phyloP scores from a whole-genome alignment of 139 green algal genomes.

The Micractinium conductrix region DNA sequence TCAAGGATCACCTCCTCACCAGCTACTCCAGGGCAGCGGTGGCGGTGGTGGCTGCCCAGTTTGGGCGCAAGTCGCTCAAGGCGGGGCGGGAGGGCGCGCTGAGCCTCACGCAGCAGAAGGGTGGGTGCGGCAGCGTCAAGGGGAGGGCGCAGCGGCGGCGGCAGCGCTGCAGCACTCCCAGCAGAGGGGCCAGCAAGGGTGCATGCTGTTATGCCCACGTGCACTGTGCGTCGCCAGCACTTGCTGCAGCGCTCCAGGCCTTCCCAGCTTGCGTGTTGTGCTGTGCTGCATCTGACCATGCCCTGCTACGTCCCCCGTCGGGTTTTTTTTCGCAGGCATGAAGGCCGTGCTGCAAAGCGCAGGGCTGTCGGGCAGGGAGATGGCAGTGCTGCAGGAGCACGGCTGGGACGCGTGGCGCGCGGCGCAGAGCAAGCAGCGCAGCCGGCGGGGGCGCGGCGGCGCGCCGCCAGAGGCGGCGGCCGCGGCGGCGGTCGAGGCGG shows the following conservation, averaged over 20 bases:
- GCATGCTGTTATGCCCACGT: too few species aligned
- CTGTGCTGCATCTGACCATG: too few species aligned
- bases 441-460: neutral
- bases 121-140: neutral
- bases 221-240: too few species aligned
- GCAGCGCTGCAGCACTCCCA: too few species aligned
- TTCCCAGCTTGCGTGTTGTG: too few species aligned
- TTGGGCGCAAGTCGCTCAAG: slow-evolving; percentile 37
- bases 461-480: neutral
- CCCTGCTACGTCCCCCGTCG: neutral
- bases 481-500: neutral
- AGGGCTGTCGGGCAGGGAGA: neutral
- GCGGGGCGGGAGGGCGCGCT: slow-evolving; percentile 22
- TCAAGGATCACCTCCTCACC: slow-evolving; percentile 47
- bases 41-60: slow-evolving; percentile 44
- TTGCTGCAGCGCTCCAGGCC: too few species aligned
- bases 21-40: slow-evolving; percentile 36
- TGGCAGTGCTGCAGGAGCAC: neutral
- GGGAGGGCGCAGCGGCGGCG: too few species aligned
- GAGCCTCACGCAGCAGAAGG: slow-evolving; percentile 5
- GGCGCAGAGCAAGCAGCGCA: neutral
- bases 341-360: slow-evolving; percentile 12
- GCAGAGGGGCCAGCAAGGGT: too few species aligned
- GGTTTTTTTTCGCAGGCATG: too few species aligned
- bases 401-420: slow-evolving; percentile 18